Evolutionary conservation across 768 basidiomycete species (phyloP).

Genomic region (Boletellus ananiceps): DNA sequence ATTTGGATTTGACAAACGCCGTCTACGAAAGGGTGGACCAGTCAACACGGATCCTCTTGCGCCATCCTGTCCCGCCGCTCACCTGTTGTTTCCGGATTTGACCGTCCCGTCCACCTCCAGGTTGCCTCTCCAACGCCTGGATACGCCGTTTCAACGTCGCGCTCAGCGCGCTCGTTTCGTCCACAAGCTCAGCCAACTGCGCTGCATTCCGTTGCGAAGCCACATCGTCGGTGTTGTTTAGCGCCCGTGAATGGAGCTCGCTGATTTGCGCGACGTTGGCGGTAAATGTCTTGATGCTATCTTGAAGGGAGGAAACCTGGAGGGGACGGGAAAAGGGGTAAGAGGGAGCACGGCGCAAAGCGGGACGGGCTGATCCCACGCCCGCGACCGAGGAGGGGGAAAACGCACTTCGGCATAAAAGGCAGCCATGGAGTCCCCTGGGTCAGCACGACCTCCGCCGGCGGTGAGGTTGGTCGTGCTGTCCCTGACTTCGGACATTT

Average conservation of each 20-base stretch:
- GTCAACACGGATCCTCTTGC: conserved; percentile 15
- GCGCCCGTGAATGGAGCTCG: conserved; percentile 67
- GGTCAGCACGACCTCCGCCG: conserved; percentile 34
- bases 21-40: not conserved
- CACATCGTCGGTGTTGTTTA: conserved; percentile 73
- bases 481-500: conserved; percentile 67
- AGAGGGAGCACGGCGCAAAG: not conserved
- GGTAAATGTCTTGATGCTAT: conserved; percentile 61
- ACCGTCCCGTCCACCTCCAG: conserved; percentile 59
- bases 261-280: conserved; percentile 64
- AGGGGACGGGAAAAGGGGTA: not conserved
- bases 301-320: conserved; percentile 75
- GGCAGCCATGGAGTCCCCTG: conserved; percentile 54
- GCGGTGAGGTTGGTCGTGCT: conserved; percentile 49
- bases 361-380: not conserved
- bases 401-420: conserved; percentile 72
- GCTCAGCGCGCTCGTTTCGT: conserved; percentile 68
- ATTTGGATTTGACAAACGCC: conserved; percentile 57
- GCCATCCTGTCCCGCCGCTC: conserved; percentile 1
- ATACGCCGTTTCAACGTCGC: conserved; percentile 65
- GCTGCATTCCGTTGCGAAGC: conserved; percentile 55
- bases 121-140: conserved; percentile 64
- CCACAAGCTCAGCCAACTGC: conserved; percentile 64
- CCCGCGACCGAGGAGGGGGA: not conserved
- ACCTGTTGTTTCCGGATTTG: conserved; percentile 80